These are phyloP conservation scores for Cystobasidium sp. DNA, from an alignment of 1,284 basidiomycete species.

Conservation along the genomic window DNA sequence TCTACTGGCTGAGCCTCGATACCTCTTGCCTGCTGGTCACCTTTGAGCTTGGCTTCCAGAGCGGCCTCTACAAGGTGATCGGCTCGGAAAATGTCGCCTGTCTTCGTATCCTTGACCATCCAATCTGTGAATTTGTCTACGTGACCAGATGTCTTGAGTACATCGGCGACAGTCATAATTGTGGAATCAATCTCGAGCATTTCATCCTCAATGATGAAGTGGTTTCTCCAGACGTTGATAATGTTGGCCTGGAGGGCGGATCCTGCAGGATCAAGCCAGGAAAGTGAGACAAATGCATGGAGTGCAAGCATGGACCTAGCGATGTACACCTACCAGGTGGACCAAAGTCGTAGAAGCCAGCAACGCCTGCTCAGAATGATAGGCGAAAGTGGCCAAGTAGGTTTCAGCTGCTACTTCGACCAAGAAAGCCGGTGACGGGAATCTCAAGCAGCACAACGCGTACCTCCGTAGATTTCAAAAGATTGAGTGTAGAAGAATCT, in stretches of 20 bases:
- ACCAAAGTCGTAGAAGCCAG: constrained; percentile 92
- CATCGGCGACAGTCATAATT: constrained; percentile 91
- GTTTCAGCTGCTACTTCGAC: not conserved
- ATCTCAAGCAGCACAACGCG: constrained; percentile 53
- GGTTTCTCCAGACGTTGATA: constrained; percentile 93
- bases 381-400: not conserved
- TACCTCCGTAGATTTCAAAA: constrained; percentile 97
- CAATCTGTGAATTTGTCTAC: constrained; percentile 98
- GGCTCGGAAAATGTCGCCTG: constrained; percentile 93
- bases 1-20: constrained; percentile 62
- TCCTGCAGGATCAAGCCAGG: constrained; percentile 71
- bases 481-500: constrained; percentile 98
- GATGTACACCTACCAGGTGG: constrained; percentile 50
- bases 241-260: constrained; percentile 97
- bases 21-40: constrained; percentile 91
- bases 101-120: constrained; percentile 97
- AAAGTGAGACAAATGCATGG: not conserved
- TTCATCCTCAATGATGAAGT: constrained; percentile 97
- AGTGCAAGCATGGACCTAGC: no score
- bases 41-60: constrained; percentile 83
- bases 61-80: constrained; percentile 96
- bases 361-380: constrained; percentile 64
- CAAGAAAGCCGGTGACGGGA: not conserved
- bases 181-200: constrained; percentile 99
- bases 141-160: constrained; percentile 97